Conservation (phyloP, 2,329 filamentous ascomycete genomes). For the Stemphylium beticola region DNA sequence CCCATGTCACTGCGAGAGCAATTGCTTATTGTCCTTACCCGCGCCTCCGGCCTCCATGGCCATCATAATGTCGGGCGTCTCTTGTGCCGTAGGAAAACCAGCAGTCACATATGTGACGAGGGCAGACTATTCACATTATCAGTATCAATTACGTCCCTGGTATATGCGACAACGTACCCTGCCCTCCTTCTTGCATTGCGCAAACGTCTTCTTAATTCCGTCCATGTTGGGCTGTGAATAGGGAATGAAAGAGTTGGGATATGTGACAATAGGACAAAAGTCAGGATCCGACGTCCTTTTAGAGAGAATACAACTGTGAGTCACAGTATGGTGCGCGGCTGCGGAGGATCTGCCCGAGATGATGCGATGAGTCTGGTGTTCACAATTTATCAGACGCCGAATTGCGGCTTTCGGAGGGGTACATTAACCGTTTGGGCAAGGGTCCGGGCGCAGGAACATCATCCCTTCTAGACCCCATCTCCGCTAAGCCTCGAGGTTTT, state of each 20-base stretch:
- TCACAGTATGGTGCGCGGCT: slow-evolving; percentile 16
- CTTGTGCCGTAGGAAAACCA: slow-evolving; percentile 82
- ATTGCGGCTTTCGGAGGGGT: slow-evolving; percentile 22
- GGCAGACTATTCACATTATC: slow-evolving; percentile 65
- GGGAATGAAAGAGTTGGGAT: background rate
- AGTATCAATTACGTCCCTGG: slow-evolving; percentile 4
- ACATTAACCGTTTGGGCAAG: background rate
- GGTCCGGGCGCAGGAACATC: slow-evolving; percentile 2
- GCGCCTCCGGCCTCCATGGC: slow-evolving; percentile 92
- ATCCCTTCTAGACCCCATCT: slow-evolving; percentile 9
- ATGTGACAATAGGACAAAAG: background rate
- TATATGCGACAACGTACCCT: slow-evolving; percentile 39
- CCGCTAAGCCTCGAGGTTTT: background rate
- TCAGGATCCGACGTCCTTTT: slow-evolving; percentile 11
- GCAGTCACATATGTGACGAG: slow-evolving; percentile 97
- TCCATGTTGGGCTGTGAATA: slow-evolving; percentile 48
- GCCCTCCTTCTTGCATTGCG: slow-evolving; percentile 58
- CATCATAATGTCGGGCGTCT: slow-evolving; percentile 83
- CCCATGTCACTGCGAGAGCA: background rate
- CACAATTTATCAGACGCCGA: slow-evolving; percentile 30
- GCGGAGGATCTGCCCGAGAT: slow-evolving; percentile 8
- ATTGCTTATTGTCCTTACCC: slow-evolving; percentile 60
- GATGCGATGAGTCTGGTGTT: slow-evolving; percentile 23
- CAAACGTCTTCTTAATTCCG: slow-evolving; percentile 57
- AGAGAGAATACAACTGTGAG: slow-evolving; percentile 14